A percentile compares a stretch with the other conserved stretches of the same genome.
phyloP scores from a whole-genome alignment of 2,329 filamentous ascomycete species.

The Pseudocercospora macadamiae region DNA sequence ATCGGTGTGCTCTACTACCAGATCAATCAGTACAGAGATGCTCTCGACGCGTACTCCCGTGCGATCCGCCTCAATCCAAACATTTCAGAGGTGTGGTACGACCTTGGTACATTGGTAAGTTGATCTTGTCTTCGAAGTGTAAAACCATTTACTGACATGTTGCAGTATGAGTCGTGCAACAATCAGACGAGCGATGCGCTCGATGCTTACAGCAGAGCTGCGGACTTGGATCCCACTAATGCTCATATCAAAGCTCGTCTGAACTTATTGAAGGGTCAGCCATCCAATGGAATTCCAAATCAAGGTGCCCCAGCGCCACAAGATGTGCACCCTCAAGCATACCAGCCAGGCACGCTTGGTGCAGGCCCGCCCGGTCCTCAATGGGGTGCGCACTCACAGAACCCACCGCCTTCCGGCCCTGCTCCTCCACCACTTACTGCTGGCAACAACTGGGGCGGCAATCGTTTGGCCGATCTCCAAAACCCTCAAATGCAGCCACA shows the following conservation, averaged over 20 bases:
- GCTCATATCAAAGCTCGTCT: constrained; percentile 95
- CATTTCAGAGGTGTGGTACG: constrained; percentile 99
- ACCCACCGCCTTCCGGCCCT: constrained; percentile 66
- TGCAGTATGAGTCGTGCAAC: constrained; percentile 94
- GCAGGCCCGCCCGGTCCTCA: constrained; percentile 83
- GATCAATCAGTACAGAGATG: constrained; percentile 99
- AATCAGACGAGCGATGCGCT: constrained; percentile 96
- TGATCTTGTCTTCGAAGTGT: constrained; percentile 5
- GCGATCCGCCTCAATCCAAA: constrained; percentile 96
- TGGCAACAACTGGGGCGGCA: constrained; percentile 63
- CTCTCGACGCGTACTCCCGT: constrained; percentile 93
- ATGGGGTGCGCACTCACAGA: constrained; percentile 78
- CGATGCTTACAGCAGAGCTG: constrained; percentile 92
- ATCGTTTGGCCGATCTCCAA: constrained; percentile 77
- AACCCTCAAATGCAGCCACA: constrained; percentile 66
- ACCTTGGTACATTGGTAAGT: constrained; percentile 89
- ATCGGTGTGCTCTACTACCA: constrained; percentile 99
- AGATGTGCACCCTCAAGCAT: constrained; percentile 93
- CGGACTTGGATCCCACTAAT: constrained; percentile 89
- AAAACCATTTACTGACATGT: background rate
- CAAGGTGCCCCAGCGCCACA: constrained; percentile 86
- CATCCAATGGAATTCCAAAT: constrained; percentile 67
- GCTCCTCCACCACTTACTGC: constrained; percentile 57
- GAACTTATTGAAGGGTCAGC: constrained; percentile 80
- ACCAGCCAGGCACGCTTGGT: constrained; percentile 75